Evolutionary conservation across 768 basidiomycete species (phyloP), one percentile per base, ranked within the genome.

Genomic region (Boletales sp.): DNA sequence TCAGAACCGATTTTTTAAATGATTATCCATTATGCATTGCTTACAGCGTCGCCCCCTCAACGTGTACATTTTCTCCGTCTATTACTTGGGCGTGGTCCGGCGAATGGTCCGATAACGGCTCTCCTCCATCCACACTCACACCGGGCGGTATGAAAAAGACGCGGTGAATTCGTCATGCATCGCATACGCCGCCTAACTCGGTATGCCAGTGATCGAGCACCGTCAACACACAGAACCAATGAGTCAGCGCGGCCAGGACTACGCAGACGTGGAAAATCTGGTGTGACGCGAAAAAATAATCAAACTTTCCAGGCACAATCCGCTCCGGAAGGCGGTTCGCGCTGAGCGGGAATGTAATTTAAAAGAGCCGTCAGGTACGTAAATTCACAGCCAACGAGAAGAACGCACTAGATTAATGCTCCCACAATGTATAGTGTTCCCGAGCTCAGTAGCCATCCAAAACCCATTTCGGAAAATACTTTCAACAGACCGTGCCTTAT

Each of bases 181-280:
- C 56, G 40, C 66, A 58, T 42, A 50, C 45, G n/a, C 52, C 54
- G 18, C 53, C 53, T 40, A 54, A 40, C 27, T 47, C 53, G 43
- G 59, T 51, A 68, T 88, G 82, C 67, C 83, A 79, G 67, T 84
- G 78, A 51, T 79, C 63, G 60, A 88, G 77, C 38, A 76, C 76
- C 18, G 74, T 76, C 51, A 83, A 57, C 50, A 88, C 73, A 56
- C 71, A 73, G 32, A 69, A 66, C 69, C 84, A 90, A 57, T 89
- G 87, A 9, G 80, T 72, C 56, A 85, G 66, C 32, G 84, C 87
- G 10, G 86, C 89, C 21, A 83, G 67, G 47, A 91, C 74, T 34
- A 94, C 91, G 59, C 79, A 83, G 52, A 84, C 66, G 63, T 94
- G 94, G 68, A 97, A 94, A 58, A 95, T 87, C 68, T 94, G 90